Evolutionary conservation across 768 basidiomycete genomes (phyloP), one percentile per base, ranked within the genome.

Genomic region (Suillus bovinus): DNA sequence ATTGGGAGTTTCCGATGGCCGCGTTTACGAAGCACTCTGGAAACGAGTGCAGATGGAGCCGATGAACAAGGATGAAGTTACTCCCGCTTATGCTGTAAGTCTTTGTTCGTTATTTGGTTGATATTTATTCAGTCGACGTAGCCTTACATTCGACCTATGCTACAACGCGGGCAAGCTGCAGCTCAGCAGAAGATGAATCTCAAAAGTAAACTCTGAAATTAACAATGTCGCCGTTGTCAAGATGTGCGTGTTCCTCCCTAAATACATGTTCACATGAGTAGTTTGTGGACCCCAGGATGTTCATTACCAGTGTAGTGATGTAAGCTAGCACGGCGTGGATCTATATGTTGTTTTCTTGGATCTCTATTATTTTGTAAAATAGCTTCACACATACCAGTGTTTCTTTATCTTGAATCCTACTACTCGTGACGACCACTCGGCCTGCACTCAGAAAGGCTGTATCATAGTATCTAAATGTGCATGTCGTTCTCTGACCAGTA

Each of bases 21-120:
- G 78, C 14, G 88, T 85, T 16, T 92, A 91, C 60, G 84, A 91
- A 59, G 79, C 81, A n/a, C 71, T 91, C 13, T 88, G 86, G 84
- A 75, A 81, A 34, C 74, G 82, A 11, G 86, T 80, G 6, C 82
- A 87, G 66, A 68, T 70, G 4, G 87, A 89, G 61, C 88, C 88
- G 0, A 69, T 90, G 53, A 90, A 90, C 68, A 70, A 74, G 62
- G 74, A 71, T 0, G 81, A 82, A 38, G 77, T 84, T 8, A 74
- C 84, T 3, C 77, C 76, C n/a, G 87, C 81, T 27, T 89, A 90
- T 67, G 75, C 82, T 75, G 86, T 86, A 49, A 58, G 64, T 59
- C n/a, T 53, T 5, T 20, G 16, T 46, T 36, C 22, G 27, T 29
- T 14, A 38, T 24, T 47, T 56, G 38, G 31, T 49, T 54, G 17